Percentiles rank a stretch among this genome's conserved stretches.
phyloP scores from a whole-genome alignment of 176 grass and related monocot species.

The Musa beccarii region DNA sequence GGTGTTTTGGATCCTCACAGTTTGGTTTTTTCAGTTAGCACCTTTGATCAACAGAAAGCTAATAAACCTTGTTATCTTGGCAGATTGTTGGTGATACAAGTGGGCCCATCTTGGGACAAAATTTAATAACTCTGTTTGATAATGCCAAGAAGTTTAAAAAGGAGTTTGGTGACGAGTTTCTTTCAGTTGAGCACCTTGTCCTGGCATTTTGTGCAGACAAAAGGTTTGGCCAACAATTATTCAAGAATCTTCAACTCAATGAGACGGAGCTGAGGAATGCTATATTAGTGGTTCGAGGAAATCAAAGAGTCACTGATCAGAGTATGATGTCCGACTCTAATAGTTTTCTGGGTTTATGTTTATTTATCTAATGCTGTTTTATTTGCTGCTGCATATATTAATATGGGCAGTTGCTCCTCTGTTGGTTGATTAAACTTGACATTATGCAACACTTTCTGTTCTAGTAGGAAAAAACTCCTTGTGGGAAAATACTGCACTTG shows the following conservation, averaged over 20 bases:
- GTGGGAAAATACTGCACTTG: background rate
- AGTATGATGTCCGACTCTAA: slow-evolving; percentile 35
- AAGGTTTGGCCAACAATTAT: slow-evolving; percentile 80
- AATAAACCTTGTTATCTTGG: slow-evolving; percentile 13
- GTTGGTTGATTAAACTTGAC: background rate
- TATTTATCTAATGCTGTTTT: background rate
- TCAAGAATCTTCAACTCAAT: slow-evolving; percentile 66
- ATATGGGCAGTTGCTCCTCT: background rate
- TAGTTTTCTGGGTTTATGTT: background rate
- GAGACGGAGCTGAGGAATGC: slow-evolving; percentile 65
- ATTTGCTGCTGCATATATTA: background rate
- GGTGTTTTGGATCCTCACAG: slow-evolving; percentile 14
- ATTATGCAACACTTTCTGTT: background rate
- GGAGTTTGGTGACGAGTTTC: slow-evolving; percentile 76
- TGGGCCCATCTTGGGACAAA: slow-evolving; percentile 60
- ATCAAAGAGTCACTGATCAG: slow-evolving; percentile 87
- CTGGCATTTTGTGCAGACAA: slow-evolving; percentile 64
- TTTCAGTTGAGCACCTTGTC: slow-evolving; percentile 83
- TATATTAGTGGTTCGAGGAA: slow-evolving; percentile 65
- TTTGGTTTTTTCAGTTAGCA: background rate
- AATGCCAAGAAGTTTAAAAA: slow-evolving; percentile 72
- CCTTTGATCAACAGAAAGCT: background rate
- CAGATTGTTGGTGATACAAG: slow-evolving; percentile 72
- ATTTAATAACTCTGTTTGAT: slow-evolving; percentile 61
- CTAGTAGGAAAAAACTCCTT: background rate